Base-by-base conservation (phyloP, 805 yeast genomes). In the Candida boleticola region DNA sequence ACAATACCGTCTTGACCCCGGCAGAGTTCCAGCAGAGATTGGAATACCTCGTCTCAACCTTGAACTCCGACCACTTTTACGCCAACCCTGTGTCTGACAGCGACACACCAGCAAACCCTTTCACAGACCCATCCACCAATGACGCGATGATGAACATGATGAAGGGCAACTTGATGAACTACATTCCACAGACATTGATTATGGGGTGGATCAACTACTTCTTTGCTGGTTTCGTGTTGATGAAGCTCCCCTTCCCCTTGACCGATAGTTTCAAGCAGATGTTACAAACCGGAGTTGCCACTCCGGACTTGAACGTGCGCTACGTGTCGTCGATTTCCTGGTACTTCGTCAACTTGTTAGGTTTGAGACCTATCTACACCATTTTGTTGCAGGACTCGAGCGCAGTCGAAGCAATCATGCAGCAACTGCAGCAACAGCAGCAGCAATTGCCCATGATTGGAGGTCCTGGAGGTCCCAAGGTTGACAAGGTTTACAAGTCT, bases 141-240 rank as follows among this genome's bases (percentile, higher is more conserved):
- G 96, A 89, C 42, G 79, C 82, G 18, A 66, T 93, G 73, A 72
- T 83, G 71, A 76, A 74, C 37, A 82, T 87, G 83, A 77, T 89
- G 44, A 89, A 89, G 58, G 83, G 84, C 6, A 90, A 89, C 57
- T 67, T 89, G 49, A 83, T 90, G 57, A 87, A 81, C 63, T 87
- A 83, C 58, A 77, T 89, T 16, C 97, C 98, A 1, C 98, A 93
- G 66, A 88, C 97, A 0, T 61, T 90, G 30, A 85, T 90, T 49
- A 90, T 93, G 97, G 89, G 89, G 56, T 93, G 97, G 96, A 92
- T 92, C 46, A 88, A 87, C 56, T 86, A 82, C 55, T 90, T 92
- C 66, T 93, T 89, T 62, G 88, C 92, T 11, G 97, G 97, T 0
- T 89, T 89, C 49, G 82, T 90, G 13, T 78, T 89, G 37, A 85